Evolutionary conservation across 2,329 filamentous ascomycete genomes (phyloP), one percentile per base, ranked within the genome.

Genomic region (Botryotinia narcissicola): DNA sequence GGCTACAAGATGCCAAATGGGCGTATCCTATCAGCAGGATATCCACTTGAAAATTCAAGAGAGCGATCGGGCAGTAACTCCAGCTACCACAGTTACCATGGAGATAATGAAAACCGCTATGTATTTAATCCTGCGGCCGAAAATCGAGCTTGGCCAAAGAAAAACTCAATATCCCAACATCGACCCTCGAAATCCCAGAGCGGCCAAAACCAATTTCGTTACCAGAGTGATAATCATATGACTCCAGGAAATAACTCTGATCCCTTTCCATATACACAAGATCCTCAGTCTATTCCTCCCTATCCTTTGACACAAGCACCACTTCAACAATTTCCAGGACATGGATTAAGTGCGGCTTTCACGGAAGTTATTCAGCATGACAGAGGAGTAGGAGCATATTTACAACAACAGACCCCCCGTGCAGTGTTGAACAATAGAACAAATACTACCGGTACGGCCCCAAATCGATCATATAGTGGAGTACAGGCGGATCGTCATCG

Each of bases 41-140:
- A 71, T 25, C 72, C 72, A 42, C n/a, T 29, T 22, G 63, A 73
- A n/a, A 32, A 60, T 32, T 35, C 9, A 20, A 74, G 74, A 60
- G 48, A 64, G n/a, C 62, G 75, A 37, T 73, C 71, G 9, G 61
- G 68, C 16, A 75, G 75, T 71, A 60, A 73, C 29, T 72, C 73
- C 10, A 75, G 75, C 40, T 59, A 73, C 18, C 42, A 51, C 12
- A 67, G 60, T 18, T 62, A 42, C 44, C 59, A 72, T 46, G 63
- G 51, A 42, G 72, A 63, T 14, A 69, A 54, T 29, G 44, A 57
- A 4, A 18, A 44, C 25, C 35, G 59, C n/a, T 63, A 66, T 16
- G 29, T 61, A 14, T 32, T 59, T 12, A 70, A 63, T 57, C 18
- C 42, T 35, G 62, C 48, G 20, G n/a, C 22, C 18, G 70, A 70